Percentiles rank a stretch among this genome's conserved stretches.
Conservation (phyloP, 148 eudicot genomes). For the Cornus florida region DNA sequence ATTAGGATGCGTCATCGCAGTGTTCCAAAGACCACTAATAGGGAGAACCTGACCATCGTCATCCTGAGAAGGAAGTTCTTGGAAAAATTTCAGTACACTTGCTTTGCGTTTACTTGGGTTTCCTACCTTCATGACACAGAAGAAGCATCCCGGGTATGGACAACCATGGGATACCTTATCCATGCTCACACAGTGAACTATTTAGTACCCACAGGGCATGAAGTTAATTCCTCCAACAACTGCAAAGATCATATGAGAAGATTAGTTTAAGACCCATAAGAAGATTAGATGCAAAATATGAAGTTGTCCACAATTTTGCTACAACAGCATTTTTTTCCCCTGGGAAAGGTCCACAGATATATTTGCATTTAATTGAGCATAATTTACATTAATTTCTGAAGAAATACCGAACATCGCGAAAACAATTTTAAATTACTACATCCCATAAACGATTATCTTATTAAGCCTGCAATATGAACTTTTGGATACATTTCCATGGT, state of each 20-base stretch:
- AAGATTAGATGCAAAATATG: neutral
- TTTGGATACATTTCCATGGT: neutral
- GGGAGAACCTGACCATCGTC: slow-evolving; percentile 98
- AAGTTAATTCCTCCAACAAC: slow-evolving; percentile 6
- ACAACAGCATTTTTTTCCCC: neutral
- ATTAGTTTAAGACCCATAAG: neutral
- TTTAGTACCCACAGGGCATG: neutral
- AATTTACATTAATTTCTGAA: neutral
- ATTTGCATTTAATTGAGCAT: neutral
- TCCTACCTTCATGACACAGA: slow-evolving; percentile 94
- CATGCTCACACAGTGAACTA: slow-evolving; percentile 26
- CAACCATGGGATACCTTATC: slow-evolving; percentile 74
- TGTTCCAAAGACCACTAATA: slow-evolving; percentile 98
- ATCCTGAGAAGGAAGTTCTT: slow-evolving; percentile 95
- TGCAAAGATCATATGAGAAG: neutral
- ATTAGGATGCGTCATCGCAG: slow-evolving; percentile 99
- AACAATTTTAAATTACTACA: neutral
- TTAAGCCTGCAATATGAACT: neutral
- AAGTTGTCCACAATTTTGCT: neutral
- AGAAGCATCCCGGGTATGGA: slow-evolving; percentile 97
- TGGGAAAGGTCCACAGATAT: no score
- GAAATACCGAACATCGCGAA: neutral
- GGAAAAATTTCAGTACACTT: slow-evolving; percentile 80
- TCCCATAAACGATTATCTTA: neutral
- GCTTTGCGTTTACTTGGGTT: slow-evolving; percentile 87